Conservation (phyloP, 768 basidiomycete genomes). For the Collybiopsis confluens region DNA sequence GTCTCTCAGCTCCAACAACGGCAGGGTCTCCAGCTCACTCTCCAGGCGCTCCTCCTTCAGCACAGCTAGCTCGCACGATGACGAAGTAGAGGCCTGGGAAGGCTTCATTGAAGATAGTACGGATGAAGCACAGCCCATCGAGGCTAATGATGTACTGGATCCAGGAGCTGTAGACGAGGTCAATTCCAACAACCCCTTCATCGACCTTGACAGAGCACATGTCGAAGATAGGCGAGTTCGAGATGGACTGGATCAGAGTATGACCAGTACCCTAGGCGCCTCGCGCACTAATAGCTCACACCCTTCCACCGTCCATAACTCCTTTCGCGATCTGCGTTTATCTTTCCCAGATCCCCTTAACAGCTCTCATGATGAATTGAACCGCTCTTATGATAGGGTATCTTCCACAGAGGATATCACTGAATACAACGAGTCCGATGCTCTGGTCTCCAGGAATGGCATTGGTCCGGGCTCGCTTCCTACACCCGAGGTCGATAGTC, state of each 20-base stretch:
- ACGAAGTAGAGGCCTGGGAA: constrained; percentile 75
- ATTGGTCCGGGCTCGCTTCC: constrained; percentile 30
- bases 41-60: constrained; percentile 72
- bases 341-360: constrained; percentile 84
- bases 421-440: constrained; percentile 17
- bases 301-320: constrained; percentile 49
- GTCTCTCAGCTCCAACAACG: constrained; percentile 59
- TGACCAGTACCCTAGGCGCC: constrained; percentile 73
- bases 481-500: constrained; percentile 32
- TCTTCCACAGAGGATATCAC: constrained; percentile 31
- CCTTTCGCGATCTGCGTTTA: constrained; percentile 70
- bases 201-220: constrained; percentile 29
- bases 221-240: constrained; percentile 67
- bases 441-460: constrained; percentile 18
- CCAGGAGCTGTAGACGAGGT: constrained; percentile 11
- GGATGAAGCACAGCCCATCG: constrained; percentile 28
- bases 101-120: constrained; percentile 63
- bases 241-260: constrained; percentile 77
- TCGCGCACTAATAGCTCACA: constrained; percentile 57
- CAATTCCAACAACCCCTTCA: constrained; percentile 14
- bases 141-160: constrained; percentile 13
- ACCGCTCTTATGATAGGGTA: constrained; percentile 55
- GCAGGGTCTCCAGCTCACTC: constrained; percentile 42
- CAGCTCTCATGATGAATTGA: constrained; percentile 61
- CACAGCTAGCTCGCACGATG: constrained; percentile 61